Conservation (phyloP, 306 rosid species). For the Cicer pinnatifidum region DNA sequence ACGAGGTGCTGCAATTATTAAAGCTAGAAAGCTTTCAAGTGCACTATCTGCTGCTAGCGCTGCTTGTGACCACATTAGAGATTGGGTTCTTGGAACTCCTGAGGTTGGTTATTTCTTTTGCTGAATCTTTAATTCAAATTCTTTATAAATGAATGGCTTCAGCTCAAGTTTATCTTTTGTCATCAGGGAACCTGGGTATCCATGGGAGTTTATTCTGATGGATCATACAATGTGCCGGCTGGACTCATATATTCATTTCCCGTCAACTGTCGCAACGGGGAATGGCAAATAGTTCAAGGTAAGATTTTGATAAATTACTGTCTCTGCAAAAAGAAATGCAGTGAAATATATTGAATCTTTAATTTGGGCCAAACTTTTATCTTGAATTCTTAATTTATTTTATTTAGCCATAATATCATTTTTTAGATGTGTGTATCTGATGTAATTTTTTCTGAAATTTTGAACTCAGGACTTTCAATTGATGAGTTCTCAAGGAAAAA, state of each 20-base stretch:
- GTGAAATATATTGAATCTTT: constrained; percentile 5
- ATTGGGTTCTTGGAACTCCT: constrained; percentile 98
- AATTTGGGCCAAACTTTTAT: background rate
- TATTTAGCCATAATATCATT: background rate
- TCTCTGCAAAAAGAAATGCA: background rate
- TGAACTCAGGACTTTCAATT: constrained; percentile 67
- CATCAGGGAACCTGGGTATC: constrained; percentile 95
- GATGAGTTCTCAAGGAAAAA: constrained; percentile 92
- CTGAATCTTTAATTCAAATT: background rate
- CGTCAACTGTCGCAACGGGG: constrained; percentile 76
- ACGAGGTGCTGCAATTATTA: constrained; percentile 98
- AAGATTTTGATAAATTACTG: constrained; percentile 30
- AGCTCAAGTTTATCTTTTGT: constrained; percentile 21
- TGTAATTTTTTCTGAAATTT: constrained; percentile 18
- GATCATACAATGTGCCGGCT: constrained; percentile 93
- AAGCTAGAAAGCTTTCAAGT: constrained; percentile 94
- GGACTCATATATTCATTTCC: constrained; percentile 97
- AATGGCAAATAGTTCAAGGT: constrained; percentile 97
- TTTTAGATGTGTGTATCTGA: constrained; percentile 1
- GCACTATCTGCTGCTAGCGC: constrained; percentile 96
- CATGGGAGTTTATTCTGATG: constrained; percentile 98
- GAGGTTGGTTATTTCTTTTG: constrained; percentile 60
- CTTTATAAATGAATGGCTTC: background rate
- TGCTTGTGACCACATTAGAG: constrained; percentile 97
- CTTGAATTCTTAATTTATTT: background rate